Evolutionary conservation across 768 basidiomycete species (phyloP), one percentile per base, ranked within the genome.

Genomic region (Boletus speciosus): DNA sequence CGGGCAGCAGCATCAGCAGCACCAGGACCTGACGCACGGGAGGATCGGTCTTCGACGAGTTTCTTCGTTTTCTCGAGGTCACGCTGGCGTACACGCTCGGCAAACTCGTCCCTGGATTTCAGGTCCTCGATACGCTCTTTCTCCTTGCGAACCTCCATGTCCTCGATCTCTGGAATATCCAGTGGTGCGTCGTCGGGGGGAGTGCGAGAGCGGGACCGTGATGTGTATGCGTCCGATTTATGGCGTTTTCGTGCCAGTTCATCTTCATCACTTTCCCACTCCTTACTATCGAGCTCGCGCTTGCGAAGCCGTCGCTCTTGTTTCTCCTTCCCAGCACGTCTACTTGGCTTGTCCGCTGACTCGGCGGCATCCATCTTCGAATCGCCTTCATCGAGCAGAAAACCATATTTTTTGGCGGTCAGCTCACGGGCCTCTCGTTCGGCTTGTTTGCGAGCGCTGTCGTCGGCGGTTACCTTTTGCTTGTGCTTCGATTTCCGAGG

Each of bases 181-280:
- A 78, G 62, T 39, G 19, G 54, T 44, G 76, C 74, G 21, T 79
- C 78, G 1, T 63, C 51, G 49, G 61, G 23, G 49, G 51, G 47
- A 59, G 61, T 27, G 58, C 67, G 39, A 69, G 74, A 55, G 3
- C 53, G 60, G 5, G 64, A 59, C 7, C 44, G 58, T 5, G 59
- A 50, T n/a, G 44, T 2, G 29, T n/a, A 15, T 40, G 78, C 77
- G n/a, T 82, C 81, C 2, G 75, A 69, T 61, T 76, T 81, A 69
- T 76, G 68, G 54, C 85, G 81, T 67, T 89, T 92, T 68, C 84
- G 76, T 37, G 79, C 74, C 66, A 82, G 75, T 60, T 93, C 90
- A 54, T 94, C 93, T 56, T 91, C 92, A 57, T 93, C 93, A 60
- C 90, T 92, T 69, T 92, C 89, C 93, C 94, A 95, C 55, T 91